Base-by-base conservation (phyloP, 495 filamentous ascomycete species). In the Aspergillus sclerotiicarbonarius region DNA sequence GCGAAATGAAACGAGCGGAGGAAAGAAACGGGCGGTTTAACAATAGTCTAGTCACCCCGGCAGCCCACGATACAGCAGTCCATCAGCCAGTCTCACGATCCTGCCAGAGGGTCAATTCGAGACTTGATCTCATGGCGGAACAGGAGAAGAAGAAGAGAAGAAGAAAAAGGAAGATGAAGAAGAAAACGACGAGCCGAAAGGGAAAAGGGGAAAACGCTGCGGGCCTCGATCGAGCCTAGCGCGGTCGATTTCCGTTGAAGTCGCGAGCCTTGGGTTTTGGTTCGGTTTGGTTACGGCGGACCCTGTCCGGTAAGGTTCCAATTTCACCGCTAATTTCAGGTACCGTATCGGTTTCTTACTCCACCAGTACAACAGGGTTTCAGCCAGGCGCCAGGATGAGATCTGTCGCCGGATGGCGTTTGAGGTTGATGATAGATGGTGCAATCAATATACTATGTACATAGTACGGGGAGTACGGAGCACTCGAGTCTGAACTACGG, bases 31-130 rank as follows among this genome's bases (percentile, higher is more conserved):
- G 20, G 51, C 53, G 16, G 6, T 1, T 46, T 44, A 47, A 49
- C 9, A 13, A 15, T 29, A 25, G 19, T 15, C 44, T 53, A 57
- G 53, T 48, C 33, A 30, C 25, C 20, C 49, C 50, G 37, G 51
- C 44, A 55, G 45, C 33, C 43, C 43, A 30, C 45, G 32, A 52
- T 33, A 50, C 29, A 50, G 59, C 57, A 63, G 51, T 62, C 59
- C 59, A 62, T 60, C 51, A 25, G 59, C 30, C 53, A 66, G 45
- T 56, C 53, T 63, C 66, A 62, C 61, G 55, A 61, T 64, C 66
- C 66, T 68, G 62, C 66, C 66, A 66, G 66, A 64, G 65, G 63
- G 46, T 60, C 52, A 64, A 53, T 54, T 45, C 49, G 53, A 54
- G 52, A 61, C 62, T 63, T 61, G 53, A 62, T 65, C 53, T 43